Base-by-base conservation (phyloP, 164 flowering plant genomes). In the Litsea cubeba region DNA sequence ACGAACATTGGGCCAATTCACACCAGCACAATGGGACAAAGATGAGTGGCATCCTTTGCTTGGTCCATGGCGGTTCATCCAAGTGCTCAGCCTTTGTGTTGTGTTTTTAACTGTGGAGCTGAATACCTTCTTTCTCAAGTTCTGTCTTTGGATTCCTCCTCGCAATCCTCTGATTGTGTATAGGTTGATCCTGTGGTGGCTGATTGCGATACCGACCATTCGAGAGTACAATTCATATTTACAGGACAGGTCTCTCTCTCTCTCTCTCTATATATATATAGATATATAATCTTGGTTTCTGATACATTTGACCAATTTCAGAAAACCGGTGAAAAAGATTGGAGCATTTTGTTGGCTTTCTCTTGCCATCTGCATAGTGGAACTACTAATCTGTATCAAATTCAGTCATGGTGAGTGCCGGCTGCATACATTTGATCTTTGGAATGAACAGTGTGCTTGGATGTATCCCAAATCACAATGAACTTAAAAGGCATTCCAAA, bases 21-120 rank as follows among this genome's bases (percentile, higher is more conserved):
- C 99, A 24, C 99, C 99, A 50, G 99, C 98, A 68, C 91, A 86
- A 18, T 96, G 99, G 99, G 99, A 96, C 83, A 96, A 94, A 83
- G 99, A 96, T 83, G 98, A 96, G 81, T 94, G 99, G 99, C 97
- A 89, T 70, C 99, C 99, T 70, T 76, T 96, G 62, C 97, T 89
- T 68, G 99, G 91, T 69, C 99, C 99, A 62, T 92, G 95, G 91
- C 91, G 99, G 63, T 96, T 96, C 79, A 81, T 96, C 74, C 99
- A 96, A 92, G 95, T 96, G 77, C 87, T 96, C 26, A 83, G 82
- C 76, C 95, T 96, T 73, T 96, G 99, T 79, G 79, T 92, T 71
- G 77, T 88, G n/a, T 96, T 94, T 82, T 76, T 94, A 83, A 96
- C 95, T 3, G 99, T 96, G 75, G 99, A 96, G 82, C 92, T 96